Evolutionary conservation across 805 yeast genomes (phyloP).

Genomic region (Ogataea zsoltii): DNA sequence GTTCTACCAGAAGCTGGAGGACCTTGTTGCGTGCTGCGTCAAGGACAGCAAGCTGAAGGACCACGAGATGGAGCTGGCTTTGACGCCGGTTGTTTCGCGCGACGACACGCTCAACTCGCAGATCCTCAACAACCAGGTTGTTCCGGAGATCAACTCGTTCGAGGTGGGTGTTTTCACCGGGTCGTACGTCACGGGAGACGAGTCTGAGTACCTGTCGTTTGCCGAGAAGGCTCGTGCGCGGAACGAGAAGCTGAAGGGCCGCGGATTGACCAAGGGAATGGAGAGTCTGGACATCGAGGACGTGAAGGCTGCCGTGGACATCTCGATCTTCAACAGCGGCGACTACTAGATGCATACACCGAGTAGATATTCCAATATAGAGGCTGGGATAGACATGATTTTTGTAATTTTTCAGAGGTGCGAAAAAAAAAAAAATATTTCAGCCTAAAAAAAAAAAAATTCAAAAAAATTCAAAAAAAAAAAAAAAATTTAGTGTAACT

Average conservation of each 20-base stretch:
- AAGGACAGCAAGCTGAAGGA: constrained; percentile 32
- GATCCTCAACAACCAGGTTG: constrained; percentile 19
- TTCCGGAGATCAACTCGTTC: constrained; percentile 54
- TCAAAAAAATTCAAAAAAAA: constrained; percentile 3
- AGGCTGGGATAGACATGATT: not conserved
- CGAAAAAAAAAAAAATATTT: constrained; percentile 1
- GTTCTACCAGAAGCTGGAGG: constrained; percentile 82
- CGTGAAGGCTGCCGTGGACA: constrained; percentile 76
- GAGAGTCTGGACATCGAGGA: constrained; percentile 48
- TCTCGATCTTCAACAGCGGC: constrained; percentile 57
- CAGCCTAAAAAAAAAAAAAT: not conserved
- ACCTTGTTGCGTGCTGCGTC: constrained; percentile 77
- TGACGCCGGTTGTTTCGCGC: constrained; percentile 37
- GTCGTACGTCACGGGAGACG: constrained; percentile 89
- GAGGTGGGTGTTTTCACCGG: constrained; percentile 99
- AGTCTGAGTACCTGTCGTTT: constrained; percentile 76
- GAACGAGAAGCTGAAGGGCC: constrained; percentile 56
- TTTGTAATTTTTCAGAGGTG: constrained; percentile 9
- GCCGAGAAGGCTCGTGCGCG: constrained; percentile 81
- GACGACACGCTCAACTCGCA: constrained; percentile 32
- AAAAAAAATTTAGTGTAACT: too few species aligned
- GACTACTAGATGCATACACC: constrained; percentile 37
- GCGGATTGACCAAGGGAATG: constrained; percentile 38
- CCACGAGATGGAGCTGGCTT: constrained; percentile 35
- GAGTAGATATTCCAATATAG: not conserved